A percentile compares a stretch with the other conserved stretches of the same genome.
These are phyloP conservation scores for Penicillium freii DNA, from an alignment of 2,329 filamentous ascomycete genomes.

Conservation along the genomic window DNA sequence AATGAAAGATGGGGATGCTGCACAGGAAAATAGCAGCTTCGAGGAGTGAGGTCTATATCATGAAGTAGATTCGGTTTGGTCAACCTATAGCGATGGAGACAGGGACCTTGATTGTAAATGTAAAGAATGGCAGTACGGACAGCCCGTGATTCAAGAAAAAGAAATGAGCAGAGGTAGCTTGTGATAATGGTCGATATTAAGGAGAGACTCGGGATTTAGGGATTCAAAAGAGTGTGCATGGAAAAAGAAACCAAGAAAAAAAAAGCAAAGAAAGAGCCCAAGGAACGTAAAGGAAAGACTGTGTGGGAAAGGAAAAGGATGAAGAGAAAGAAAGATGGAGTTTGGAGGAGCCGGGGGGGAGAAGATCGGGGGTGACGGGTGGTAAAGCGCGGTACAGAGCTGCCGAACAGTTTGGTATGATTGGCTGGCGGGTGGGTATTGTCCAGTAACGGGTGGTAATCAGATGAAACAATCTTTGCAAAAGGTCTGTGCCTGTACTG, in stretches of 20 bases:
- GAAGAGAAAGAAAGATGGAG: conserved; percentile 19
- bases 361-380: conserved; percentile 12
- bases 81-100: neutral
- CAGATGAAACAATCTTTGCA: conserved; percentile 4
- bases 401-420: conserved; percentile 6
- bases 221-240: conserved; percentile 21
- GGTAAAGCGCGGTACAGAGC: conserved; percentile 14
- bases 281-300: conserved; percentile 21
- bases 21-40: conserved; percentile 21
- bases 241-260: conserved; percentile 19
- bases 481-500: conserved; percentile 12
- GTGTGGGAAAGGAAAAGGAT: conserved; percentile 14
- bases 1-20: conserved; percentile 9
- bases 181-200: conserved; percentile 18
- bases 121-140: conserved; percentile 12
- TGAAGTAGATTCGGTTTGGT: conserved; percentile 8
- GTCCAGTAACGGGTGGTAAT: conserved; percentile 11
- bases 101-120: conserved; percentile 5
- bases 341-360: conserved; percentile 15
- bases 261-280: conserved; percentile 19
- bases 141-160: conserved; percentile 18
- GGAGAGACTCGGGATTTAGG: conserved; percentile 24
- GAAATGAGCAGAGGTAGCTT: conserved; percentile 22
- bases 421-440: conserved; percentile 5
- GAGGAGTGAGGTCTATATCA: conserved; percentile 20